A percentile compares a stretch with the other conserved stretches of the same genome.
These are phyloP conservation scores for Spathaspora sp. DNA, from an alignment of 805 yeast species.

Conservation along the genomic window DNA sequence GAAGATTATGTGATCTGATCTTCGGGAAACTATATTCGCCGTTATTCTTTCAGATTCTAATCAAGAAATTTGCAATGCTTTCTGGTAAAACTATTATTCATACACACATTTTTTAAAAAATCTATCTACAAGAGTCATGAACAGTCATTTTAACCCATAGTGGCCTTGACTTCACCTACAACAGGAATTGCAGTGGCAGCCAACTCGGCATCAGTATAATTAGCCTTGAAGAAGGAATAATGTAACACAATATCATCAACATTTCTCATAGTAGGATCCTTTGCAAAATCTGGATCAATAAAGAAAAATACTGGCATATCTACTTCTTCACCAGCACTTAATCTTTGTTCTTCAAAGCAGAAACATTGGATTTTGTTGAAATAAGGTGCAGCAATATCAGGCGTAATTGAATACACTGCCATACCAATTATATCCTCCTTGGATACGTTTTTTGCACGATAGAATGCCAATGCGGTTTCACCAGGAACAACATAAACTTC, in stretches of 20 bases:
- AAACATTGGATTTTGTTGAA: conserved; percentile 97
- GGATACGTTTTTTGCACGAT: conserved; percentile 82
- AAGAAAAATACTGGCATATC: conserved; percentile 99
- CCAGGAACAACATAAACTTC: conserved; percentile 94
- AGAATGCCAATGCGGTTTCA: conserved; percentile 95
- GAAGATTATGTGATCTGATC: too few species aligned
- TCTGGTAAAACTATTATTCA: background rate
- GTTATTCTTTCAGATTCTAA: too few species aligned
- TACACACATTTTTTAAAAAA: background rate
- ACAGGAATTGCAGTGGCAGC: conserved; percentile 38
- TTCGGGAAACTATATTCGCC: too few species aligned
- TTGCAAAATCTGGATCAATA: conserved; percentile 92
- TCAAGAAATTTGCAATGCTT: background rate
- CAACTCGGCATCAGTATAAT: conserved; percentile 38
- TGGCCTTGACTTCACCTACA: conserved; percentile 13
- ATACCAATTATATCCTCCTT: conserved; percentile 92
- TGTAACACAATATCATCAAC: conserved; percentile 87
- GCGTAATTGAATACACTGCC: conserved; percentile 97
- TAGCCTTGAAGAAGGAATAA: conserved; percentile 84
- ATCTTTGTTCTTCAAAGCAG: conserved; percentile 94
- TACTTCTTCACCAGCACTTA: conserved; percentile 93
- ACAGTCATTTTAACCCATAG: conserved; percentile 1
- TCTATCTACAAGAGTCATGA: conserved; percentile 2
- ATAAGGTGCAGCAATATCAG: conserved; percentile 94
- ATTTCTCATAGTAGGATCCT: conserved; percentile 88